Base-by-base conservation (phyloP, 2,329 filamentous ascomycete genomes). In the Spiromastix sp. region DNA sequence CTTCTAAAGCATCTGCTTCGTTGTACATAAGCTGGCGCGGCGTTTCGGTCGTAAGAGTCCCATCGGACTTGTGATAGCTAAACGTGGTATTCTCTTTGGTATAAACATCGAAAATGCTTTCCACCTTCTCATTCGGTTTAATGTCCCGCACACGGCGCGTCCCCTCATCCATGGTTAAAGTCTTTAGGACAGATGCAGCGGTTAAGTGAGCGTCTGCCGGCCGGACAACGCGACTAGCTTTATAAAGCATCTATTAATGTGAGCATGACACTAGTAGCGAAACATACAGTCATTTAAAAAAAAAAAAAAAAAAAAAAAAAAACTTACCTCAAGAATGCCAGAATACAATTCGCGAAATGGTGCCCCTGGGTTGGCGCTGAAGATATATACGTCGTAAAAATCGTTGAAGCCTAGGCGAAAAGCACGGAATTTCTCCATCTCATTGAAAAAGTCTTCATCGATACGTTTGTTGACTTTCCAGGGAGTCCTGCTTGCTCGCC, bases 371-470 rank as follows among this genome's bases (percentile, higher is more conserved):
- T 43, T 43, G 2, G 53, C 38, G 37, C 61, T 60, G 61, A 60
- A 64, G 6, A 67, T 46, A 30, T 60, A 61, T 15, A 66, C 47
- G 45, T 64, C 60, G 32, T 61, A 65, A 37, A 63, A 62, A 26
- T 66, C 58, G 8, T 59, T 52, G 41, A 66, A 66, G 3, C 54
- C 51, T 35, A 65, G 56, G 21, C 52, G 52, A 54, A 57, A 65
- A 13, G 55, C 45, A 17, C 58, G 45, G 6, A 43, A 37, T 10
- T 44, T 45, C 13, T 61, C 59, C 49, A 64, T 57, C n/a, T 54
- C 46, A 21, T 61, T 58, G 30, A 63, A 64, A 37, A 64, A 61
- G 4, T 48, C 39, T 1, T 54, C 48, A 1, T 55, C 57, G 21
- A 65, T 49, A 35, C 55, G 43, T 17, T 46, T 49, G 13, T 55